These are phyloP conservation scores for Trichoderma harzianum DNA, from an alignment of 2,329 filamentous ascomycete genomes.

Conservation along the genomic window DNA sequence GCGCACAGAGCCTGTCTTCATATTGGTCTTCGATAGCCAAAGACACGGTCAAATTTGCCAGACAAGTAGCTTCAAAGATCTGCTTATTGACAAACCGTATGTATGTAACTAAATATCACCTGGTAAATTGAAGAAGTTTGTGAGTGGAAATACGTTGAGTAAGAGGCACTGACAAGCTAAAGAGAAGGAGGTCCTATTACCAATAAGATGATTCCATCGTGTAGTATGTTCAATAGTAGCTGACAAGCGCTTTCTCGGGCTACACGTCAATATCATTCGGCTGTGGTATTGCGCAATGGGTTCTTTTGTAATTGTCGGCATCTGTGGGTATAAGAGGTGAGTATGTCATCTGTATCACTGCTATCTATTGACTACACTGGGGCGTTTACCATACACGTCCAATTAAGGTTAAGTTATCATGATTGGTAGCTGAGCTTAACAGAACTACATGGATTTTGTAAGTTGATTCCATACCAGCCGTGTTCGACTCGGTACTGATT, in stretches of 20 bases:
- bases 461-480: background rate
- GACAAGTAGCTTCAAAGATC: background rate
- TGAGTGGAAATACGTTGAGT: background rate
- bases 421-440: background rate
- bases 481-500: background rate
- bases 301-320: background rate
- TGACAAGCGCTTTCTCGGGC: background rate
- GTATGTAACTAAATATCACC: background rate
- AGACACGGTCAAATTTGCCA: background rate
- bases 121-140: background rate
- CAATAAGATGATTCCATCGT: background rate
- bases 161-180: background rate
- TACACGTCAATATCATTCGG: background rate
- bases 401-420: background rate
- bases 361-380: background rate
- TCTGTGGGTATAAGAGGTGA: background rate
- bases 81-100: background rate
- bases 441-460: background rate
- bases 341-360: background rate
- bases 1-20: background rate
- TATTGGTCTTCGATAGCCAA: background rate
- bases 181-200: background rate
- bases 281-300: background rate
- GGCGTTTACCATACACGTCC: background rate
- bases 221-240: background rate